Percentiles rank a stretch among this genome's conserved stretches.
Evolutionary conservation across 2,329 filamentous ascomycete species (phyloP).

Genomic region (Lasiodiplodia sp.): DNA sequence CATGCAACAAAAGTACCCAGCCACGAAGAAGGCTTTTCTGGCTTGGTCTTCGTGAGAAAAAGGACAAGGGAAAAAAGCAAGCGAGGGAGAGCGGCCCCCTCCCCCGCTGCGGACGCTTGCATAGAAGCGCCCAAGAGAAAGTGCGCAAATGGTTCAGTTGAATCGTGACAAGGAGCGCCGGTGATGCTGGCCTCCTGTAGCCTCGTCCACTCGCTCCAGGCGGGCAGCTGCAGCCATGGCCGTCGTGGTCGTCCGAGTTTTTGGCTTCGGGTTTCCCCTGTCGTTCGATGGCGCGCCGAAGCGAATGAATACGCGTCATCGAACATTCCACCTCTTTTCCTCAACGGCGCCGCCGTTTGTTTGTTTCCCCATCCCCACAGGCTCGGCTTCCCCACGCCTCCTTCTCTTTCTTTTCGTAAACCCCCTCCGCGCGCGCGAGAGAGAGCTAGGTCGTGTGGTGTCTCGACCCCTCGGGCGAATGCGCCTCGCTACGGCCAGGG

Average conservation of each 20-base stretch:
- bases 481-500: constrained; percentile 12
- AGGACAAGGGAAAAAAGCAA: constrained; percentile 1
- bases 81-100: neutral
- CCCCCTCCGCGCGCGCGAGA: neutral
- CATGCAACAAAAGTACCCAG: constrained; percentile 12
- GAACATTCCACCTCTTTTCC: neutral
- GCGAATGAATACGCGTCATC: constrained; percentile 3
- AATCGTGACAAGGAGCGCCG: constrained; percentile 18
- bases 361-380: neutral
- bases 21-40: neutral
- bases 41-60: constrained; percentile 5
- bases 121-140: constrained; percentile 10
- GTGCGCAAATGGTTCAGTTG: constrained; percentile 24
- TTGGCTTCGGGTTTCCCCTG: constrained; percentile 5
- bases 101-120: neutral
- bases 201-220: constrained; percentile 28
- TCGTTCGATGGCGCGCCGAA: constrained; percentile 6
- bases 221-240: constrained; percentile 27
- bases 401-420: neutral
- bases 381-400: neutral
- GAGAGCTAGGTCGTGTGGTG: constrained; percentile 1
- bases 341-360: constrained; percentile 3
- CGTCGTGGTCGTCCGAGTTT: constrained; percentile 24
- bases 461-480: neutral
- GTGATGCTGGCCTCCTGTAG: constrained; percentile 8